Percentiles rank a stretch among this genome's conserved stretches.
phyloP scores from a whole-genome alignment of 2,329 filamentous ascomycete species.

The Aspergillus ibericus region DNA sequence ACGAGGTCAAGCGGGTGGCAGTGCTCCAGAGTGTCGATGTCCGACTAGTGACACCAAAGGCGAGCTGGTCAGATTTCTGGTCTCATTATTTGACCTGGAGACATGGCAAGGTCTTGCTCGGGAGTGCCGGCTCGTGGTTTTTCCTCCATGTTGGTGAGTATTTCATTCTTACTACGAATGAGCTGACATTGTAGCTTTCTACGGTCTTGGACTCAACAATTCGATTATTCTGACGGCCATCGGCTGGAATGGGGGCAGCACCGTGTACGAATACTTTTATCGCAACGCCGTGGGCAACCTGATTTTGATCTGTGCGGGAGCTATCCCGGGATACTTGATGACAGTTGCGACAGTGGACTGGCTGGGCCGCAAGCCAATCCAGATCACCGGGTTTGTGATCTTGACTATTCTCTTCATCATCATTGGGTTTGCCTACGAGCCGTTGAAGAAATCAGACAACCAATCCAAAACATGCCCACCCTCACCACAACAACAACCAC shows the following conservation, averaged over 20 bases:
- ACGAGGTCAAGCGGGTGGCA: slow-evolving; percentile 65
- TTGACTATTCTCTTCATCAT: slow-evolving; percentile 63
- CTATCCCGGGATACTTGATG: slow-evolving; percentile 80
- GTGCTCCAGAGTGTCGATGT: slow-evolving; percentile 56
- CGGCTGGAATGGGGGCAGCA: slow-evolving; percentile 65
- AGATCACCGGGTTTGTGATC: slow-evolving; percentile 61
- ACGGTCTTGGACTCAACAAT: slow-evolving; percentile 74
- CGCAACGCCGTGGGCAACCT: slow-evolving; percentile 77
- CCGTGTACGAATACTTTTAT: slow-evolving; percentile 68
- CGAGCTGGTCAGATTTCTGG: slow-evolving; percentile 70
- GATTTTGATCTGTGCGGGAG: slow-evolving; percentile 74
- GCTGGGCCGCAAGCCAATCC: slow-evolving; percentile 75
- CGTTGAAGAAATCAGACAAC: slow-evolving; percentile 35
- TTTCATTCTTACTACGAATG: slow-evolving; percentile 35
- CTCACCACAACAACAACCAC: slow-evolving; percentile 34
- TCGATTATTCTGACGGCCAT: slow-evolving; percentile 69
- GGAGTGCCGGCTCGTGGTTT: slow-evolving; percentile 85
- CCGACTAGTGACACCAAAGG: slow-evolving; percentile 65
- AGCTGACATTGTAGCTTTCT: slow-evolving; percentile 51
- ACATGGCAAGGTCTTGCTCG: slow-evolving; percentile 70
- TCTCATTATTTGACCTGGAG: slow-evolving; percentile 69
- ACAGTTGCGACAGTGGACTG: slow-evolving; percentile 73
- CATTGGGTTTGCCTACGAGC: slow-evolving; percentile 59
- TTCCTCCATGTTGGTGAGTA: slow-evolving; percentile 63
- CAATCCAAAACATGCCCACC: slow-evolving; percentile 13